Base-by-base conservation (phyloP, 2,329 filamentous ascomycete genomes). In the Microcyclosporella mali region DNA sequence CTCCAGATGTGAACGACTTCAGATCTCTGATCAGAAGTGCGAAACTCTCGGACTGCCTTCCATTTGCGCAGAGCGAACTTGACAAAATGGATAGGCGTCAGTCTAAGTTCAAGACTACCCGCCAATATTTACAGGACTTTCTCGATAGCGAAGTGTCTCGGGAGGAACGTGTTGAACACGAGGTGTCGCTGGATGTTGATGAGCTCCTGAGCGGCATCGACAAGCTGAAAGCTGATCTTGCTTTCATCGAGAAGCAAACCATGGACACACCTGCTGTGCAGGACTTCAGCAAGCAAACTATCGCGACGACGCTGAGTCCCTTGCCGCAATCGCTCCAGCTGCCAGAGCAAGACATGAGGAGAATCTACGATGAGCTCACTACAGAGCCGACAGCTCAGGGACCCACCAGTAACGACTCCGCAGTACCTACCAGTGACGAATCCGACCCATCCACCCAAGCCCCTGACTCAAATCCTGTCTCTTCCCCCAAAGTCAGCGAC, bases 351-450 rank as follows among this genome's bases (percentile, higher is more conserved):
- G 55, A 65, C 12, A 48, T 69, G 35, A 60, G 63, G 10, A 50
- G 49, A 14, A 47, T 73, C 1, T 73, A 73, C 53, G 66, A 72
- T 45, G 64, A 68, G 36, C 53, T 68, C 34, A 70, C 68, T 2
- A 66, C 64, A 11, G 70, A 70, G 41, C 63, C 59, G 16, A 17
- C 7, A 15, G 31, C 31, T 15, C 7, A 33, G 31, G 7, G 7
- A 14, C 31, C n/a, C 8, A 29, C 28, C n/a, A n/a, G n/a, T n/a
- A n/a, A n/a, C n/a, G n/a, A n/a, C n/a, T n/a, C n/a, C n/a, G n/a
- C n/a, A n/a, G n/a, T n/a, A n/a, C n/a, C n/a, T n/a, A n/a, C n/a
- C n/a, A n/a, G n/a, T n/a, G n/a, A n/a, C n/a, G n/a, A 27, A 11
- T 14, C 34, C 15, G 16, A 33, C 8, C 12, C 16, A 17, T 17